Evolutionary conservation across 768 basidiomycete species (phyloP).

Genomic region (Naganishia vishniacii): DNA sequence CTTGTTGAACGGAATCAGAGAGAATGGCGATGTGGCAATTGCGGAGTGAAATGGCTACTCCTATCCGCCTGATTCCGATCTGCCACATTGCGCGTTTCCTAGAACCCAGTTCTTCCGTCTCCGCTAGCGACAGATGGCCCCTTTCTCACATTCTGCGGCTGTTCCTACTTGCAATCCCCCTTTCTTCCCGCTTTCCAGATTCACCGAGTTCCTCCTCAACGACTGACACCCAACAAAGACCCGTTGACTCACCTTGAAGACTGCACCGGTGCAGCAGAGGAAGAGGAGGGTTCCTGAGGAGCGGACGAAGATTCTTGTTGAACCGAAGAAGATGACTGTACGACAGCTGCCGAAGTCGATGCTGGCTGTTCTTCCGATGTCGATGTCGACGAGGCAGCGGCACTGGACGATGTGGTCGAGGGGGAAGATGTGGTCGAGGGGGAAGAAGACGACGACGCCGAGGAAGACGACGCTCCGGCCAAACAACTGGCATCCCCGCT

Average conservation of each 20-base stretch:
- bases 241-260: not conserved
- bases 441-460: slow-evolving; percentile 6
- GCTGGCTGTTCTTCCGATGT: not conserved
- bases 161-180: too few relatives aligned
- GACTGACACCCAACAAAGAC: too few relatives aligned
- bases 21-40: slow-evolving; percentile 1
- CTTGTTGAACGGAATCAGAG: not conserved
- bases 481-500: slow-evolving; percentile 34
- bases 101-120: too few relatives aligned
- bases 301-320: not conserved
- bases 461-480: slow-evolving; percentile 18
- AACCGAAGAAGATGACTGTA: not conserved
- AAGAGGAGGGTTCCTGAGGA: too few relatives aligned
- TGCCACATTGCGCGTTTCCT: too few relatives aligned
- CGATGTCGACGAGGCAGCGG: not conserved
- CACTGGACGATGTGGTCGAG: not conserved
- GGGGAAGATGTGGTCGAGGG: not conserved
- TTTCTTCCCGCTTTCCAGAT: too few relatives aligned
- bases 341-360: not conserved
- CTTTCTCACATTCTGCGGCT: too few relatives aligned
- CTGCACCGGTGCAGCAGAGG: too few relatives aligned
- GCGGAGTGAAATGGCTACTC: too few relatives aligned
- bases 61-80: too few relatives aligned
- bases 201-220: too few relatives aligned
- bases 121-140: too few relatives aligned